Evolutionary conservation across 768 basidiomycete species (phyloP), one percentile per base, ranked within the genome.

Genomic region (Lactarius sanguifluus): DNA sequence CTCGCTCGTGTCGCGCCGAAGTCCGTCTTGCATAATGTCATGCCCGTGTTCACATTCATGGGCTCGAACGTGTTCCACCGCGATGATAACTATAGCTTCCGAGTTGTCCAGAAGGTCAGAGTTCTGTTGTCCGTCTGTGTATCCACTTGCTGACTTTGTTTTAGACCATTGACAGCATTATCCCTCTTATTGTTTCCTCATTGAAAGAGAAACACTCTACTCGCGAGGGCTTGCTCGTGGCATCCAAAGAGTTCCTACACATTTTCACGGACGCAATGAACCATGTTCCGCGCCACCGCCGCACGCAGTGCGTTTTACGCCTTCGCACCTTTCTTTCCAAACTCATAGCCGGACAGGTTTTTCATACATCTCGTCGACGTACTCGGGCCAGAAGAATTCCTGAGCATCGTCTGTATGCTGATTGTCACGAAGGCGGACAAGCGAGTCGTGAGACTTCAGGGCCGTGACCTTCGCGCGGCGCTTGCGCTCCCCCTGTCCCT

Each of bases 11-110:
- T 98, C 41, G 88, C 90, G 0, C 95, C 96, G 0, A 93, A 96
- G 64, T 91, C 94, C 13, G 93, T 96, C 36, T 81, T 98, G 15
- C 93, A 92, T 73, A 94, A 96, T 71, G 84, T 98, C 59, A 97
- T 99, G 93, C 96, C 97, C 4, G 88, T 99, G 55, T 98, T 99
- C 80, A 98, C 96, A 0, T 98, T 98, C 79, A 98, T 98, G 94
- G 96, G 97, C 23, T 93, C 96, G n/a, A 96, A 94, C 68, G 89
- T 98, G 20, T 92, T 98, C 80, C 96, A 97, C 73, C 85, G 95
- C 57, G 97, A 99, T 70, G 97, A 99, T 74, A 86, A 90, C 0
- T 96, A 96, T 77, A 96, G 92, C 73, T 96, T 97, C 81, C 86
- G 87, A 43, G 95, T 98, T 10, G 92, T 98, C 2, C 95, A 98